Evolutionary conservation across 768 basidiomycete genomes (phyloP), one percentile per base, ranked within the genome.

Genomic region (Suillus americanus): DNA sequence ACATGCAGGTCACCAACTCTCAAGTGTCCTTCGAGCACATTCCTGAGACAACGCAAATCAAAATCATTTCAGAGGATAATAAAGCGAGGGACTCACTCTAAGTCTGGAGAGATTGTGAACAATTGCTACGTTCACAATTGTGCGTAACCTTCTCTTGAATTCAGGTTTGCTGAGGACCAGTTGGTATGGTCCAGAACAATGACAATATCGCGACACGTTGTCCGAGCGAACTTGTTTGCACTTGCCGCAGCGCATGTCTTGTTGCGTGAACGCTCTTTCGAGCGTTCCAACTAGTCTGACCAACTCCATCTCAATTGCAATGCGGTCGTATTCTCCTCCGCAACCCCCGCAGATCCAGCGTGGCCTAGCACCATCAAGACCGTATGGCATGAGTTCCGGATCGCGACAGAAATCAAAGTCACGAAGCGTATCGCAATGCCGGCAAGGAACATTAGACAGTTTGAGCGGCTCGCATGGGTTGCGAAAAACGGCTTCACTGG

Each of bases 371-470:
- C 82, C 78, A 41, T 83, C 77, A 65, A 78, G 67, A 70, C 82
- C 78, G 67, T 80, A 80, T 12, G 92, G 89, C 50, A 94, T 80
- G 46, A 97, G 82, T 64, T 94, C 91, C 13, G 88, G 83, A 77
- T 99, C 97, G 18, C 97, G 87, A 74, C 97, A 98, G 71, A 99
- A 92, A 75, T 99, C 97, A 71, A 99, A 92, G 74, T 97, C 95
- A 3, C 91, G 86, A 65, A 95, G 82, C 16, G 81, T 78, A 74
- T 95, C 95, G 77, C 93, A 99, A 70, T 89, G 86, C 48, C 85
- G 87, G 74, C 97, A 98, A 37, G 96, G 92, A 43, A 98, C 90
- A 73, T 92, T 92, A 51, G 88, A 81, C 33, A 99, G 76, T 69
- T 91, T 90, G 62, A 97, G 83, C 10, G 92, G 87, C 73, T 94